Conservation (phyloP, 2,329 filamentous ascomycete species). For the Mycosphaerelloides madeirae region DNA sequence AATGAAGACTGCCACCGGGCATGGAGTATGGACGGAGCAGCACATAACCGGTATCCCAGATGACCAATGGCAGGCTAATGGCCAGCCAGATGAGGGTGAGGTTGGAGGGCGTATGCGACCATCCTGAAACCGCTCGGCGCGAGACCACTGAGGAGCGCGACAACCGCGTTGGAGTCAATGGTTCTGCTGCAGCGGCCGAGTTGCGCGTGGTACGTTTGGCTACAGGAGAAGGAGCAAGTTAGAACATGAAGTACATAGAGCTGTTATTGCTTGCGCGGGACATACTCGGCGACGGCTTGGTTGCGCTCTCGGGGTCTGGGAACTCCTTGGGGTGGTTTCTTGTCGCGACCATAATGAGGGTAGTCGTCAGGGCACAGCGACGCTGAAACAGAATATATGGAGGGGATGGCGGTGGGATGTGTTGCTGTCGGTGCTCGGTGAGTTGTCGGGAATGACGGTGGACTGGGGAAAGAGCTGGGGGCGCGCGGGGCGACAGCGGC, state of each 20-base stretch:
- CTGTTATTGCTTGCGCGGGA: no score
- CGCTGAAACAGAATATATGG: no score
- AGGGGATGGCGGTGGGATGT: no score
- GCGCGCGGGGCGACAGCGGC: no score
- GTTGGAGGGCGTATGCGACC: constrained; percentile 58
- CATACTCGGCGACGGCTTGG: constrained; percentile 14
- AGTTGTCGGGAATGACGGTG: no score
- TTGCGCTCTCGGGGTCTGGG: constrained; percentile 3
- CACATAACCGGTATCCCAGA: constrained; percentile 78
- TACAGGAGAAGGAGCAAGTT: no score
- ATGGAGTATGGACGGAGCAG: constrained; percentile 76
- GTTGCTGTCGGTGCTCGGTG: no score
- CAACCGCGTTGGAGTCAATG: constrained; percentile 37
- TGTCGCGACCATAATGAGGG: constrained; percentile 50
- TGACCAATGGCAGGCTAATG: constrained; percentile 69
- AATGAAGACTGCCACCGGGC: constrained; percentile 68
- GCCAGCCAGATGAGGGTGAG: constrained; percentile 65
- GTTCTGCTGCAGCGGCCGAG: constrained; percentile 10
- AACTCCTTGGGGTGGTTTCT: constrained; percentile 52
- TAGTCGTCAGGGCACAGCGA: no score
- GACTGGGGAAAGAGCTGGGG: no score
- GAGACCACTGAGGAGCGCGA: constrained; percentile 1
- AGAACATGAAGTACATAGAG: no score
- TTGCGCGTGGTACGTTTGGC: constrained; percentile 22
- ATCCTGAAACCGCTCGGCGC: constrained; percentile 24